Conservation (phyloP, 805 yeast species). For the Candida easanensis region DNA sequence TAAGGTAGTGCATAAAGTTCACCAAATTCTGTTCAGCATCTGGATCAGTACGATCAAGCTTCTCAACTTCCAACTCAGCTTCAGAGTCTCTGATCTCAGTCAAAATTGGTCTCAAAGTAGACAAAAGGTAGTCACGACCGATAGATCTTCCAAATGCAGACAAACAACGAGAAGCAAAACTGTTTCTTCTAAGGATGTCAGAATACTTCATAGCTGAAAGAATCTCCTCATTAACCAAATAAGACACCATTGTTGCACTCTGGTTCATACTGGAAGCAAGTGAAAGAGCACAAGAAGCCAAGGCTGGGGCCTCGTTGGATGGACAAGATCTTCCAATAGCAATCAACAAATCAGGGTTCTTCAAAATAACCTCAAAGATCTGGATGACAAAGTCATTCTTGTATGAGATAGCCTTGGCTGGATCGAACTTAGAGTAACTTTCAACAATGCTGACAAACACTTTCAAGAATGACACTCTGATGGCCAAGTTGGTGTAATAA, state of each 20-base stretch:
- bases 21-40: slow-evolving; percentile 39
- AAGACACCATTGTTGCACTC: slow-evolving; percentile 46
- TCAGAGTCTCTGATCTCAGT: slow-evolving; percentile 47
- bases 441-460: slow-evolving; percentile 69
- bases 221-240: slow-evolving; percentile 62
- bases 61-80: slow-evolving; percentile 66
- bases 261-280: slow-evolving; percentile 46
- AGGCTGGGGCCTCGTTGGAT: slow-evolving; percentile 62
- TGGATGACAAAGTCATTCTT: slow-evolving; percentile 26
- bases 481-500: slow-evolving; percentile 61
- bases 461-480: slow-evolving; percentile 69
- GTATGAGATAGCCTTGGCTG: slow-evolving; percentile 25
- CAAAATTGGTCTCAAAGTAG: slow-evolving; percentile 55
- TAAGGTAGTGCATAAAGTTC: slow-evolving; percentile 55
- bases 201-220: slow-evolving; percentile 55
- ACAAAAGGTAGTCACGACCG: slow-evolving; percentile 56
- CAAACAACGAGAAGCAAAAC: slow-evolving; percentile 75
- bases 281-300: slow-evolving; percentile 62
- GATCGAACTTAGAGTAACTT: slow-evolving; percentile 24
- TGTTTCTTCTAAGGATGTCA: slow-evolving; percentile 76
- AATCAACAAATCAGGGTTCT: slow-evolving; percentile 42
- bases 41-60: slow-evolving; percentile 35
- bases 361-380: slow-evolving; percentile 31
- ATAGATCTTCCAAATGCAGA: slow-evolving; percentile 68
- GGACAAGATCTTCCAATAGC: slow-evolving; percentile 63